A percentile compares a stretch with the other conserved stretches of the same genome.
phyloP scores from a whole-genome alignment of 106 monocot genomes.

The Phalaenopsis aphrodite region DNA sequence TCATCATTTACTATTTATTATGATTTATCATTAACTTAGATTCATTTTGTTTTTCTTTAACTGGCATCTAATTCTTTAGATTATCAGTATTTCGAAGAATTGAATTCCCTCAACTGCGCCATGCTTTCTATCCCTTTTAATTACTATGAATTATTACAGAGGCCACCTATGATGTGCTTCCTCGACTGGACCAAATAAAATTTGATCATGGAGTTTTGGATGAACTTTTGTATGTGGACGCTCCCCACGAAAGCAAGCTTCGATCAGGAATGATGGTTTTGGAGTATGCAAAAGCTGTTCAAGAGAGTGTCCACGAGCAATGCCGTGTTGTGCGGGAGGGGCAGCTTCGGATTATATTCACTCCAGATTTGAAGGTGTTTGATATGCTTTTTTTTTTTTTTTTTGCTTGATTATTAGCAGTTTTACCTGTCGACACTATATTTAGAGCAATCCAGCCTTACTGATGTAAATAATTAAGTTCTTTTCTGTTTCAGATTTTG shows the following conservation, averaged over 20 bases:
- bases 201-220: constrained; percentile 86
- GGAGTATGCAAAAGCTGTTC: constrained; percentile 80
- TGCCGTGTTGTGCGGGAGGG: constrained; percentile 88
- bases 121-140: not conserved
- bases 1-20: not conserved
- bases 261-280: constrained; percentile 71
- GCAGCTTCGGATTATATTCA: constrained; percentile 74
- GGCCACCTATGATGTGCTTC: constrained; percentile 79
- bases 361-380: constrained; percentile 82
- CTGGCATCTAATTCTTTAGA: not conserved
- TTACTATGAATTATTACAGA: constrained; percentile 31
- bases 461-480: not conserved
- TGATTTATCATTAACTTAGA: not conserved
- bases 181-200: constrained; percentile 85
- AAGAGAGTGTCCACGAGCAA: constrained; percentile 89
- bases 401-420: not conserved
- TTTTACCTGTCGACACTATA: not conserved
- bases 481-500: constrained; percentile 56
- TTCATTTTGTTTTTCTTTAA: not conserved
- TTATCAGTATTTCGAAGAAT: not conserved
- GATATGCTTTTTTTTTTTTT: constrained; percentile 7
- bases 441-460: not conserved
- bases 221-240: constrained; percentile 77
- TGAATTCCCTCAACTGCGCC: not conserved
- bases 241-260: constrained; percentile 62